These are phyloP conservation scores for Ceratocystis lukuohia DNA, from an alignment of 2,329 filamentous ascomycete genomes.

Conservation along the genomic window DNA sequence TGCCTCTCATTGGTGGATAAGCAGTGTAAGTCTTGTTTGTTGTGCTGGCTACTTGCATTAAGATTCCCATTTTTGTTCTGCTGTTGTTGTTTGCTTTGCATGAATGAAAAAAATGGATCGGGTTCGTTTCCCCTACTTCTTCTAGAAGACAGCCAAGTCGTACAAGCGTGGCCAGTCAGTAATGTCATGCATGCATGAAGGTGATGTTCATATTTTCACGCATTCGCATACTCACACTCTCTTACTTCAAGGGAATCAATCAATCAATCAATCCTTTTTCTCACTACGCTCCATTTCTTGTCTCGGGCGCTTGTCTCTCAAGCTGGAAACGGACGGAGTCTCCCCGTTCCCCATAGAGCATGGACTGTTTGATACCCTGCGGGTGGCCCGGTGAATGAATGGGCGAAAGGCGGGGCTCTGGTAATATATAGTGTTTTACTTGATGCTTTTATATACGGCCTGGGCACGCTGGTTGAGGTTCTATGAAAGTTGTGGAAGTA, in stretches of 20 bases:
- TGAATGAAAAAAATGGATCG: not conserved
- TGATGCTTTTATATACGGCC: not conserved
- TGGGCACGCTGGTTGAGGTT: not conserved
- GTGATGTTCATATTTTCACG: not conserved
- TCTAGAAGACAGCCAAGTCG: slow-evolving; percentile 1
- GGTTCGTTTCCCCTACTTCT: not conserved
- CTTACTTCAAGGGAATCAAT: not conserved
- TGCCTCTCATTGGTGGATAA: not conserved
- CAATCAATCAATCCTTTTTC: not conserved
- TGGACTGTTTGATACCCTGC: not conserved
- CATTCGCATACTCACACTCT: not conserved
- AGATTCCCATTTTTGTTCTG: not conserved
- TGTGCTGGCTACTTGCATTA: not conserved
- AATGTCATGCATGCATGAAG: slow-evolving; percentile 1
- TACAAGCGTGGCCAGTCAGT: not conserved
- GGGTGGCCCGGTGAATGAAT: not conserved
- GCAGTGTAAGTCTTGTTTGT: not conserved
- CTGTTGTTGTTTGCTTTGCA: not conserved
- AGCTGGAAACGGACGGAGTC: not conserved
- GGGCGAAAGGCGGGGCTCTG: not conserved
- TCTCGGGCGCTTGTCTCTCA: not conserved
- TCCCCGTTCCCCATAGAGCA: slow-evolving; percentile 6
- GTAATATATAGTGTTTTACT: not conserved
- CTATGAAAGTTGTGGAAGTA: not conserved
- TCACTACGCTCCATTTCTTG: not conserved